These are phyloP conservation scores for Russula dissimulans DNA, from an alignment of 768 basidiomycete genomes.

Conservation along the genomic window DNA sequence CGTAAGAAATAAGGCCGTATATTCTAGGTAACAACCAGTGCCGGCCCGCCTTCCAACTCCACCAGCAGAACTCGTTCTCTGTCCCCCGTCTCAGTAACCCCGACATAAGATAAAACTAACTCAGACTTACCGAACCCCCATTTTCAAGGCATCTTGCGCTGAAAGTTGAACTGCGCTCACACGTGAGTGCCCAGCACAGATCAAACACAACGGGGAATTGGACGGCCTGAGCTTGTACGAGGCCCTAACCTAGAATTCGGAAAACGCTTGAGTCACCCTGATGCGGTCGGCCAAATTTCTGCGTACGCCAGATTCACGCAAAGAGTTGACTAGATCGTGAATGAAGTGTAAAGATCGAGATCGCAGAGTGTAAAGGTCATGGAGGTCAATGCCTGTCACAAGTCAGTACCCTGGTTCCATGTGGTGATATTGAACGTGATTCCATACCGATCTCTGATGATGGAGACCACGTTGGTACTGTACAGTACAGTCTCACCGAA, in stretches of 20 bases:
- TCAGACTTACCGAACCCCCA: constrained; percentile 32
- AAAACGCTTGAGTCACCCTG: background rate
- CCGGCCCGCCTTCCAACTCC: constrained; percentile 42
- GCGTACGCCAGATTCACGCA: constrained; percentile 53
- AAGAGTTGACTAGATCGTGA: constrained; percentile 50
- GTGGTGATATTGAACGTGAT: background rate
- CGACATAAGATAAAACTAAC: background rate
- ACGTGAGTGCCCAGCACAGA: constrained; percentile 43
- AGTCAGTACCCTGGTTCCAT: background rate
- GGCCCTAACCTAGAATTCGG: constrained; percentile 41
- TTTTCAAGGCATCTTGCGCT: constrained; percentile 37
- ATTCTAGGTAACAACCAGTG: constrained; percentile 43
- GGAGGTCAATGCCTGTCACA: constrained; percentile 47
- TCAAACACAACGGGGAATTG: constrained; percentile 47
- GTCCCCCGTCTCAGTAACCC: background rate
- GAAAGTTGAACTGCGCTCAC: constrained; percentile 33
- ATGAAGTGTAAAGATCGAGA: constrained; percentile 54
- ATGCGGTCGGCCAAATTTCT: background rate
- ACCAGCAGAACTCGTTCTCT: constrained; percentile 45
- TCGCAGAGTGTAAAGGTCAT: constrained; percentile 59
- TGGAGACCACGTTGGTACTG: constrained; percentile 57
- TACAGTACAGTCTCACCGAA: constrained; percentile 51
- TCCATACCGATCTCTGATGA: constrained; percentile 49
- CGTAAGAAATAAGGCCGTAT: background rate
- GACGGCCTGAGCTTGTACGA: constrained; percentile 58